phyloP scores from a whole-genome alignment of 2,329 filamentous ascomycete genomes.

The Chrysosporium queenslandicum region DNA sequence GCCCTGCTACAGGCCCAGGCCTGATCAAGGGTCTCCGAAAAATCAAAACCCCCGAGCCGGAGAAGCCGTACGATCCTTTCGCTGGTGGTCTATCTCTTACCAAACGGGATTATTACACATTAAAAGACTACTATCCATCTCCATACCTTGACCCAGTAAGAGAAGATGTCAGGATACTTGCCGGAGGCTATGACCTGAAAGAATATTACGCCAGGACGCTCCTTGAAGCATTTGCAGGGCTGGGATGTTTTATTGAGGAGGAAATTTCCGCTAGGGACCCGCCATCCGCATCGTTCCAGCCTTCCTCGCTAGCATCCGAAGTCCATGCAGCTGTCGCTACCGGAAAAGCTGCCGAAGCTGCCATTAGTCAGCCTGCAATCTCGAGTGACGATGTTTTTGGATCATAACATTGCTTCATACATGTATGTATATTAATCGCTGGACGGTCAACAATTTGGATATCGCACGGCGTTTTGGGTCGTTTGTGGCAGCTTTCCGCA shows the following conservation, averaged over 20 bases:
- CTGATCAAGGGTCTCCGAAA: conserved; percentile 72
- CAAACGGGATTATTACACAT: conserved; percentile 56
- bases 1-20: conserved; percentile 29
- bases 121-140: conserved; percentile 63
- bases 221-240: conserved; percentile 78
- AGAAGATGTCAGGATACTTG: conserved; percentile 55
- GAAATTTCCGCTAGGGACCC: conserved; percentile 42
- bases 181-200: conserved; percentile 71
- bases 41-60: conserved; percentile 49
- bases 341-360: conserved; percentile 1
- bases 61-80: conserved; percentile 80
- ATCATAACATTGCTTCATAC: neutral
- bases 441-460: too few relatives aligned
- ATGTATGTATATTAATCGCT: neutral
- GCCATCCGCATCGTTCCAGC: conserved; percentile 15
- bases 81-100: conserved; percentile 56
- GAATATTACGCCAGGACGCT: conserved; percentile 76
- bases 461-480: too few relatives aligned
- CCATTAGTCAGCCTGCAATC: neutral
- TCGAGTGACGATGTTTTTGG: conserved; percentile 7
- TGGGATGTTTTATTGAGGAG: conserved; percentile 78
- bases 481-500: too few relatives aligned
- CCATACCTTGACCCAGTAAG: conserved; percentile 60
- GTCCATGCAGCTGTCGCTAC: conserved; percentile 23
- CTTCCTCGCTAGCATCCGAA: conserved; percentile 23